Conservation (phyloP, 78 protist species). For the Dictyostelium brefeldianum region DNA sequence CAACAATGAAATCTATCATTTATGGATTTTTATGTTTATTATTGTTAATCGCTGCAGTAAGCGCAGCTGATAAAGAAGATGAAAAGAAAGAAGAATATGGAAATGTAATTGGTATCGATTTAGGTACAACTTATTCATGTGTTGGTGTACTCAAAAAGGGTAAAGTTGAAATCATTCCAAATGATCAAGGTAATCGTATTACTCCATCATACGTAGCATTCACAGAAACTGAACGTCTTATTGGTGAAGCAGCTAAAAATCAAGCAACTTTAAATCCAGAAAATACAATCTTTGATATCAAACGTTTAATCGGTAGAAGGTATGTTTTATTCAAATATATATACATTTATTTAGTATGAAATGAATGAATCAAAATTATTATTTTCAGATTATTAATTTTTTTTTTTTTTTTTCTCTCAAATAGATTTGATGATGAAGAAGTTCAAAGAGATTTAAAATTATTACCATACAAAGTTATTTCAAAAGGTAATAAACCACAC, state of each 20-base stretch:
- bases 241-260: constrained; percentile 98
- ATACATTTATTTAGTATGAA: too few species aligned
- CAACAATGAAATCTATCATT: neutral
- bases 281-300: constrained; percentile 98
- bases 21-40: constrained; percentile 2
- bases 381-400: constrained; percentile 66
- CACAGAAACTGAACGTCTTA: constrained; percentile 92
- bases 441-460: constrained; percentile 94
- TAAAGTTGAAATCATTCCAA: constrained; percentile 94
- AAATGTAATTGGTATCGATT: constrained; percentile 63
- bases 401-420: neutral
- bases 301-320: constrained; percentile 98
- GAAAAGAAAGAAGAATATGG: constrained; percentile 42
- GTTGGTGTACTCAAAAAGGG: constrained; percentile 91
- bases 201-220: constrained; percentile 98
- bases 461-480: constrained; percentile 92
- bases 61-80: constrained; percentile 1
- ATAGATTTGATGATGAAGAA: constrained; percentile 82
- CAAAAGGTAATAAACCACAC: constrained; percentile 91
- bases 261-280: constrained; percentile 97
- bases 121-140: constrained; percentile 96
- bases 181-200: constrained; percentile 95
- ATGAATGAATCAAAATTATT: constrained; percentile 51
- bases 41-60: neutral
- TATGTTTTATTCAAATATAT: constrained; percentile 78